A percentile compares a stretch with the other conserved stretches of the same genome.
Conservation (phyloP, 257 asterid genomes). For the Fraxinus cuspidata region DNA sequence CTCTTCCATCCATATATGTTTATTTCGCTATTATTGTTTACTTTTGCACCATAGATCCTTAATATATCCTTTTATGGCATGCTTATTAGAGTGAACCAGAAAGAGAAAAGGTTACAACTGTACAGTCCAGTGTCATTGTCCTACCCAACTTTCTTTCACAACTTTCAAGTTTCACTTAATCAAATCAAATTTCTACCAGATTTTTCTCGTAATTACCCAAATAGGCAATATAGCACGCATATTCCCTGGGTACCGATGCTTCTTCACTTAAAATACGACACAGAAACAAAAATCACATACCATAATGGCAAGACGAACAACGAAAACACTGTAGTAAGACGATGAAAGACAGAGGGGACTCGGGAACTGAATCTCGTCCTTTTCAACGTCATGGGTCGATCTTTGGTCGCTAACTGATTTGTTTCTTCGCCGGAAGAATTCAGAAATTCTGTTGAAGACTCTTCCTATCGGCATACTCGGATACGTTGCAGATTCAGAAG, state of each 20-base stretch:
- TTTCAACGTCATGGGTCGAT: conserved; percentile 57
- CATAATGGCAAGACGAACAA: conserved; percentile 98
- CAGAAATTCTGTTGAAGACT: conserved; percentile 28
- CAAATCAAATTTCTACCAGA: background rate
- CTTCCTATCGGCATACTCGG: conserved; percentile 32
- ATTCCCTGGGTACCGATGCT: background rate
- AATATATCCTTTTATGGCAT: background rate
- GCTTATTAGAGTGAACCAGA: background rate
- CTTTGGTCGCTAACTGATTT: conserved; percentile 36
- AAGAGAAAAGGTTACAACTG: background rate
- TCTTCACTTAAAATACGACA: background rate
- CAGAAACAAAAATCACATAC: conserved; percentile 31
- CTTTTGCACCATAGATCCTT: background rate
- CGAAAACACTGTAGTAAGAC: conserved; percentile 78
- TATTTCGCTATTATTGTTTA: background rate
- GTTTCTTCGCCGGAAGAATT: conserved; percentile 33
- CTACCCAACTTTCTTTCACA: background rate
- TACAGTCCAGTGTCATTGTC: background rate
- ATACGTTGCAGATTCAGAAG: conserved; percentile 31
- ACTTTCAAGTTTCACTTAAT: background rate
- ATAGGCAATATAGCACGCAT: background rate
- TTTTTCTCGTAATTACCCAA: background rate
- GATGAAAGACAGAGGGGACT: conserved; percentile 64
- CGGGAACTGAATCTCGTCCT: conserved; percentile 60
- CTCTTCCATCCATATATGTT: background rate